Evolutionary conservation across 1,284 basidiomycete genomes (phyloP), one percentile per base, ranked within the genome.

Genomic region (Heterobasidion parviporum): DNA sequence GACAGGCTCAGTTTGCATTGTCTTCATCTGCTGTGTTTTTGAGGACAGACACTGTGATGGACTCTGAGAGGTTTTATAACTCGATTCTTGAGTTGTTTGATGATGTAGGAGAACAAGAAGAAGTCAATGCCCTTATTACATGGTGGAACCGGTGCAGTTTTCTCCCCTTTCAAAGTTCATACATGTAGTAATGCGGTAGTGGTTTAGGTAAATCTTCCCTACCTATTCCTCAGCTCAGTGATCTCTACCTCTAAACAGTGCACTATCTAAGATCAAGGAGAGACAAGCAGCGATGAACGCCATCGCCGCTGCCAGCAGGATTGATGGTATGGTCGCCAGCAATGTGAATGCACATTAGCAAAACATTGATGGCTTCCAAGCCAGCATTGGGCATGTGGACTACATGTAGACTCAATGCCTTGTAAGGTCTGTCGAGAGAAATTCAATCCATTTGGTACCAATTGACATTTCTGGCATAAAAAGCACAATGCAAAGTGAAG

Each of bases 31-130:
- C 47, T 15, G 50, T 55, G 9, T 57, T 57, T 41, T 55, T 48
- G 7, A 32, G 54, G 9, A 55, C 56, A 1, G 56, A 57, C 35
- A 55, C 49, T 35, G 36, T 49, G 16, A 57, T 54, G 16, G 56
- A 57, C 44, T 57, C 56, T 8, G 56, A 57, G 43, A 14, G 54
- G 9, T 57, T 57, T 36, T 57, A 57, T 48, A 45, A 44, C 49
- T 36, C 5, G 10, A 20, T 53, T 14, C 38, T 18, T 4, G 47
- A 60, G 26, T 63, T 68, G 16, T 57, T 58, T 8, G 70, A 57
- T 14, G 69, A 65, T 35, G 68, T 60, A 16, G 72, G 72, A n/a
- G 73, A 72, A 15, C 65, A 54, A 15, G 73, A 68, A 18, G 74
- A 72, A n/a, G 69, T 61, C 14, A 16, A 47, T 14, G 48, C 34